phyloP scores from a whole-genome alignment of 2,329 filamentous ascomycete genomes.

The Colletotrichum neosansevieriae region DNA sequence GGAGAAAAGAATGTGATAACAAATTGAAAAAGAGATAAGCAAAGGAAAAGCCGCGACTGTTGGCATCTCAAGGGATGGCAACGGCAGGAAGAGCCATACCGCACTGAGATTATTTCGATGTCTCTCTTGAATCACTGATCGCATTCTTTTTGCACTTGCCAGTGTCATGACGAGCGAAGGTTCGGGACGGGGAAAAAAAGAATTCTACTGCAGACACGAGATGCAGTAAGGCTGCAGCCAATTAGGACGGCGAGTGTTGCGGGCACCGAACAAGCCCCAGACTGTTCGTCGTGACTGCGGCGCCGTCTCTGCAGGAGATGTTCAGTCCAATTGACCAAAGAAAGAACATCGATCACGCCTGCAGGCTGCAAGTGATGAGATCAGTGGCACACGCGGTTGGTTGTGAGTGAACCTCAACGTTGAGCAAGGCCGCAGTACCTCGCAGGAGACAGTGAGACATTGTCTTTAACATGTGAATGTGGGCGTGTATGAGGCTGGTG shows the following conservation, averaged over 20 bases:
- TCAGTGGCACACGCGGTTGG: constrained; percentile 6
- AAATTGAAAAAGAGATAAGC: neutral
- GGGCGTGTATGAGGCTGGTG: constrained; percentile 27
- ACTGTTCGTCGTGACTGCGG: neutral
- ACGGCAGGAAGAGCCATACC: neutral
- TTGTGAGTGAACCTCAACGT: constrained; percentile 18
- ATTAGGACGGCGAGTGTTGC: neutral
- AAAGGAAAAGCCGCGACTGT: neutral
- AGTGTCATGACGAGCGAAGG: neutral
- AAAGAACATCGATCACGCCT: neutral
- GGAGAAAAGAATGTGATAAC: no score
- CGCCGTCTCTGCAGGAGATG: neutral
- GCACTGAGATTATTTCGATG: neutral
- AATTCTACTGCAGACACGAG: constrained; percentile 2
- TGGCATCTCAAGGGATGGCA: constrained; percentile 10
- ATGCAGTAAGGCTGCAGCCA: neutral
- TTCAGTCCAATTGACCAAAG: neutral
- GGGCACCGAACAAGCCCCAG: neutral
- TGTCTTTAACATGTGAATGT: constrained; percentile 38
- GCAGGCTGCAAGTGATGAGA: constrained; percentile 10
- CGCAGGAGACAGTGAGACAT: constrained; percentile 23
- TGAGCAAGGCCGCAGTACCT: constrained; percentile 15
- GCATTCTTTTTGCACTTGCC: neutral
- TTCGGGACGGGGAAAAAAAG: neutral
- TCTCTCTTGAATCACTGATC: neutral